A percentile compares a stretch with the other conserved stretches of the same genome.
Evolutionary conservation across 2,329 filamentous ascomycete species (phyloP).

Genomic region (Dothiorella sarmentorum): DNA sequence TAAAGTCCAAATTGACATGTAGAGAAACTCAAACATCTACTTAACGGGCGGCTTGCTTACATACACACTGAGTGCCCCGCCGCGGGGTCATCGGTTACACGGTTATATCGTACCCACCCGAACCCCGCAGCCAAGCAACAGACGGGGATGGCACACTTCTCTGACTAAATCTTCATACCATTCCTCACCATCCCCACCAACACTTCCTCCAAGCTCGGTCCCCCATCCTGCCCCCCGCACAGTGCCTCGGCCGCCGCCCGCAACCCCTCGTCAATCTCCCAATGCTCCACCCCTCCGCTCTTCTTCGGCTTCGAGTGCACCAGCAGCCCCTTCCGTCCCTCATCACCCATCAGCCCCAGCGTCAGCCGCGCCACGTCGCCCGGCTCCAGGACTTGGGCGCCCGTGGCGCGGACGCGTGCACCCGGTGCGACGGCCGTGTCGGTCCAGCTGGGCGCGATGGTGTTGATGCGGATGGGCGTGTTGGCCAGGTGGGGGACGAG

Average conservation of each 20-base stretch:
- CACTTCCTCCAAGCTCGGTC: not conserved
- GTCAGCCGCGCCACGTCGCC: slow-evolving; percentile 29
- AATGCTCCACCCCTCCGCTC: slow-evolving; percentile 22
- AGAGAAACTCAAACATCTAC: too few relatives aligned
- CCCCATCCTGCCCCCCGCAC: not conserved
- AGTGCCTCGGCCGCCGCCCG: not conserved
- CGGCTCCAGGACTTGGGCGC: slow-evolving; percentile 24
- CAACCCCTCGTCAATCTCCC: slow-evolving; percentile 30
- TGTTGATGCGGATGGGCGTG: slow-evolving; percentile 34
- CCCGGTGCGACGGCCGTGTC: slow-evolving; percentile 27
- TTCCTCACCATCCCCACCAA: not conserved
- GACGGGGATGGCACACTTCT: not conserved
- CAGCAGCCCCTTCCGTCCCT: slow-evolving; percentile 27
- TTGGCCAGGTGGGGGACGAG: slow-evolving; percentile 23
- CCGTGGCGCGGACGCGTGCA: slow-evolving; percentile 21
- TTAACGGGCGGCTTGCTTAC: too few relatives aligned
- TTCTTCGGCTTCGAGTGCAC: slow-evolving; percentile 24
- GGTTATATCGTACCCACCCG: too few relatives aligned
- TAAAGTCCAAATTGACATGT: too few relatives aligned
- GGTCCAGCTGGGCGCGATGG: slow-evolving; percentile 33
- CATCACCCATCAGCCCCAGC: slow-evolving; percentile 28
- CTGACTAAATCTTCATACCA: too few relatives aligned
- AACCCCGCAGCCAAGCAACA: not conserved
- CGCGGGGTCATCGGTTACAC: not conserved
- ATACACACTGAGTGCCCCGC: too few relatives aligned